Evolutionary conservation across 2,329 filamentous ascomycete species (phyloP).

Genomic region (Colletotrichum lupini): DNA sequence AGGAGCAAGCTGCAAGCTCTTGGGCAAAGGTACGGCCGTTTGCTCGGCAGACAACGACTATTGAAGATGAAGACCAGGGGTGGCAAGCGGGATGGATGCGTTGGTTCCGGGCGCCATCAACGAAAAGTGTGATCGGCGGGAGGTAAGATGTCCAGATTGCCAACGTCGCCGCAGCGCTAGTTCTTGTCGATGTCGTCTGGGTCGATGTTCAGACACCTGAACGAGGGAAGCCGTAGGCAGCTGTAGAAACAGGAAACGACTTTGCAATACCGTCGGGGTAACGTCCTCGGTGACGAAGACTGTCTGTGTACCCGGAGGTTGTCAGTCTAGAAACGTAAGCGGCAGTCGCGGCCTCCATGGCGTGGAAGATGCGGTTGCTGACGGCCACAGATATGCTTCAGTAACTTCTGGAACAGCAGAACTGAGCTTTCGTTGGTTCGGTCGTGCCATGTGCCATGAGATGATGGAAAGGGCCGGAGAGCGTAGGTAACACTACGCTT

Average conservation of each 20-base stretch:
- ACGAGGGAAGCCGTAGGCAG: not conserved
- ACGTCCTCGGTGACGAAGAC: not conserved
- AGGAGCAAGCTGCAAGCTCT: conserved; percentile 30
- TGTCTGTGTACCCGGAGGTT: conserved; percentile 23
- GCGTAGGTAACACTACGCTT: not conserved
- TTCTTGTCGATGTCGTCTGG: not conserved
- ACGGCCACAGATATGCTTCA: not conserved
- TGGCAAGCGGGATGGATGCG: conserved; percentile 39
- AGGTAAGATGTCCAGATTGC: not conserved
- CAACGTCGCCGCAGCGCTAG: conserved; percentile 9
- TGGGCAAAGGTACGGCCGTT: conserved; percentile 13
- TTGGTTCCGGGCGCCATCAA: conserved; percentile 22
- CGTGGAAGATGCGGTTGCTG: not conserved
- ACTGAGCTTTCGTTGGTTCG: not conserved
- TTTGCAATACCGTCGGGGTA: not conserved
- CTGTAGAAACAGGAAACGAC: not conserved
- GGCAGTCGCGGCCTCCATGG: not conserved
- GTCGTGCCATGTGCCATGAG: not conserved
- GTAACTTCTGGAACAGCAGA: not conserved
- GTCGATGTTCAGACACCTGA: not conserved
- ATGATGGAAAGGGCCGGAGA: not conserved
- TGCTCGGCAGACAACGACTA: conserved; percentile 28
- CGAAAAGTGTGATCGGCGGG: conserved; percentile 16
- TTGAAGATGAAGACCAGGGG: conserved; percentile 21
- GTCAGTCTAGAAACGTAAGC: not conserved